These are phyloP conservation scores for Retiboletus flavoniger DNA, from an alignment of 1,284 basidiomycete species.

Conservation along the genomic window DNA sequence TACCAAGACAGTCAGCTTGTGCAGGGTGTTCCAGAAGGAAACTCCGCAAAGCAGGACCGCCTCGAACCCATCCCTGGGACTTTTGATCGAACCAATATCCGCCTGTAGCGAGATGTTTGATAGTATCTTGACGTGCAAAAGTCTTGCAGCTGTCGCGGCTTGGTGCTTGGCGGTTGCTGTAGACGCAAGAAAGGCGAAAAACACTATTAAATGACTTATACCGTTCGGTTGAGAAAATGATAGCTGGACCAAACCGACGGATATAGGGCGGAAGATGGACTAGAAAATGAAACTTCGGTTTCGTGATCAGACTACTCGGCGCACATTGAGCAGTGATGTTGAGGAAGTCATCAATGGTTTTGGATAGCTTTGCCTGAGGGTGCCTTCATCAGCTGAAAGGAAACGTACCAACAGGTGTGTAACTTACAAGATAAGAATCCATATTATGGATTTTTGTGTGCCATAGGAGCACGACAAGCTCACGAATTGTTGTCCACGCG, in stretches of 20 bases:
- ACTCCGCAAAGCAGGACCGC: not conserved
- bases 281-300: constrained; percentile 16
- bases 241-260: constrained; percentile 4
- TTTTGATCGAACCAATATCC: not conserved
- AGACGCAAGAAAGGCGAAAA: constrained; percentile 10
- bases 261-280: constrained; percentile 13
- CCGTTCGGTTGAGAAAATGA: constrained; percentile 10
- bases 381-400: too few species aligned
- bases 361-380: constrained; percentile 3
- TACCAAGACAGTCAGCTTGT: not conserved
- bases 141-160: not conserved
- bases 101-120: not conserved
- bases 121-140: not conserved
- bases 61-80: not conserved
- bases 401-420: too few species aligned
- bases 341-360: constrained; percentile 19
- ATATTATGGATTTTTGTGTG: not conserved
- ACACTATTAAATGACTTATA: constrained; percentile 13
- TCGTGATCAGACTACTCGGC: constrained; percentile 12
- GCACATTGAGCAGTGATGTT: constrained; percentile 9
- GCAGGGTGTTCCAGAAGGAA: not conserved
- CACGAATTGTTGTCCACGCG: constrained; percentile 26
- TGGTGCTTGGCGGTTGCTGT: constrained; percentile 9
- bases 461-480: constrained; percentile 18
- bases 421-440: not conserved